Base-by-base conservation (phyloP, 345 rosid species). In the Viola odorata region DNA sequence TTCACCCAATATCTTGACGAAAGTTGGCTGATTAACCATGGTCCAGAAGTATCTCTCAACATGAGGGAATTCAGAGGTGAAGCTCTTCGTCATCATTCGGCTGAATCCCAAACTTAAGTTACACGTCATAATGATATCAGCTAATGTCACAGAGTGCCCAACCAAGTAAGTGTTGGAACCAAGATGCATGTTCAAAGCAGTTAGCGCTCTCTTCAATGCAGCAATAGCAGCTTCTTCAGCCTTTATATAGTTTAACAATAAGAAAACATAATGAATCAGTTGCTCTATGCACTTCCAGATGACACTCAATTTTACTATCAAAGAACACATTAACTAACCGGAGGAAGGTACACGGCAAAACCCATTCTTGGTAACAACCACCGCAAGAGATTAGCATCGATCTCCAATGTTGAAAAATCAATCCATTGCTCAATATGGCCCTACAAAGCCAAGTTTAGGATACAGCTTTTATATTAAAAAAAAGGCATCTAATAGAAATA, bases 41-140 rank as follows among this genome's bases (percentile, higher is more conserved):
- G 99, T 94, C 99, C 99, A 94, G 69, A 90, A 94, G 86, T 90
- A 90, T 69, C 99, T 79, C 84, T 94, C 97, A n/a, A 94, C 96
- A 17, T 94, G 97, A 52, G 97, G 99, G 80, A 88, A 94, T 62
- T 75, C 92, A 1, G 90, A 81, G 64, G 95, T 84, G 67, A 94
- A 88, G 74, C 69, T 80, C 82, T 88, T 90, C 11, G 89, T 82
- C 90, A 94, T 62, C 51, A 86, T 52, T 1, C 42, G 62, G 13
- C 17, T 6, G 63, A 84, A 80, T 57, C 99, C 99, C 13, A 69
- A 0, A 59, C 58, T 69, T 69, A 94, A 75, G 74, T 88, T 90
- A 82, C 97, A 90, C 58, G 78, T 82, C 72, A 78, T 60, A 55
- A 88, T 62, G 40, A 94, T 85, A 65, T 94, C 99, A 47, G 96